Conservation (phyloP, 1,139 yeast genomes). For the Yamadazyma triangularis region DNA sequence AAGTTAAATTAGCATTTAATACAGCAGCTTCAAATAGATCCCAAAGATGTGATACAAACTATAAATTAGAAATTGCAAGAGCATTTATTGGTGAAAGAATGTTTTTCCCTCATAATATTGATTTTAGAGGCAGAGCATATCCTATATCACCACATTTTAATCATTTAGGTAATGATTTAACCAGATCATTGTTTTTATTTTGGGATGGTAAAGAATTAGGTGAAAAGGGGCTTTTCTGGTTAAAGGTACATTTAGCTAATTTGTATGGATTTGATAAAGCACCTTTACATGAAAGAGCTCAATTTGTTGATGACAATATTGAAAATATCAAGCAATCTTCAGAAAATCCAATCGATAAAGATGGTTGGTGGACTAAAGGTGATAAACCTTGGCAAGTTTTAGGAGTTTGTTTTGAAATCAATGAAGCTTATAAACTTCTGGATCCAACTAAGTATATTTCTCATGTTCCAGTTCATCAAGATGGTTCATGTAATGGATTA, state of each 20-base stretch:
- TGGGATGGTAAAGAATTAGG: conserved; percentile 89
- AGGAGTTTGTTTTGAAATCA: conserved; percentile 78
- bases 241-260: conserved; percentile 87
- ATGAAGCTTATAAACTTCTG: conserved; percentile 62
- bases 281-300: conserved; percentile 68
- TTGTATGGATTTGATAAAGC: conserved; percentile 85
- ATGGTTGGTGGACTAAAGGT: conserved; percentile 79
- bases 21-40: conserved; percentile 70
- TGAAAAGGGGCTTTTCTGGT: conserved; percentile 72
- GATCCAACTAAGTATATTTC: conserved; percentile 76
- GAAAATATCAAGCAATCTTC: conserved; percentile 66
- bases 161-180: conserved; percentile 88
- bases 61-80: conserved; percentile 91
- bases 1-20: conserved; percentile 52
- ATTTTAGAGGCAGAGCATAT: conserved; percentile 94
- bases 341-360: conserved; percentile 55
- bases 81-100: conserved; percentile 87
- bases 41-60: conserved; percentile 88
- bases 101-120: conserved; percentile 90
- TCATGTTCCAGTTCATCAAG: conserved; percentile 91
- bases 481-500: conserved; percentile 50
- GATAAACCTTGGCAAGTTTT: conserved; percentile 97
- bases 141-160: conserved; percentile 79
- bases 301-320: conserved; percentile 66
- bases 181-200: conserved; percentile 77